These are phyloP conservation scores for Cladosporium sp. DNA, from an alignment of 2,329 filamentous ascomycete species.

Conservation along the genomic window DNA sequence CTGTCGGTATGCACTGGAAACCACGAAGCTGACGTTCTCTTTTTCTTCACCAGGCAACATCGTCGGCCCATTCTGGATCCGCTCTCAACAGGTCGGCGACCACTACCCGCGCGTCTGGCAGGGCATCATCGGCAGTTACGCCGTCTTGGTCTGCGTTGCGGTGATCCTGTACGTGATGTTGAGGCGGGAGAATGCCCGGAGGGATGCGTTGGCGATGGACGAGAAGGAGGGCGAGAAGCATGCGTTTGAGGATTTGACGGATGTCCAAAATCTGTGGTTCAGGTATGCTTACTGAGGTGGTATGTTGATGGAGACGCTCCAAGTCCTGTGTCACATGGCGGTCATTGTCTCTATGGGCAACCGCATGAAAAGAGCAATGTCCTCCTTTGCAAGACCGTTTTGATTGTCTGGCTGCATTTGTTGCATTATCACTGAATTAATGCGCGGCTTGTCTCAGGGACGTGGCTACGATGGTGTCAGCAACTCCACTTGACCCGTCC, in stretches of 20 bases:
- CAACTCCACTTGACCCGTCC: no score
- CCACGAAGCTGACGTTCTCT: neutral
- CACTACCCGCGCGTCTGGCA: conserved; percentile 17
- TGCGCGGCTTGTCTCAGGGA: no score
- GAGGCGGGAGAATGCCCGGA: conserved; percentile 9
- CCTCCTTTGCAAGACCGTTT: no score
- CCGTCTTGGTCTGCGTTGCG: conserved; percentile 11
- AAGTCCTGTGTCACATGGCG: no score
- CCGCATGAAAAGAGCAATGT: no score
- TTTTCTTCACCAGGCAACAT: conserved; percentile 4
- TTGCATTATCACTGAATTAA: no score
- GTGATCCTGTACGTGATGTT: conserved; percentile 2
- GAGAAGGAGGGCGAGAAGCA: conserved; percentile 54
- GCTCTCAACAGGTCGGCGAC: conserved; percentile 5
- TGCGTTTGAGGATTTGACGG: conserved; percentile 65
- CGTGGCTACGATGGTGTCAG: no score
- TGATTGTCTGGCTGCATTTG: no score
- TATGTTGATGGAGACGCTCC: neutral
- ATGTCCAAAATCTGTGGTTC: conserved; percentile 63
- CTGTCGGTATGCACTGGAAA: neutral
- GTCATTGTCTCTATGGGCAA: no score
- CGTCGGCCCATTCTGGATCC: conserved; percentile 16
- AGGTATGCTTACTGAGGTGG: conserved; percentile 45
- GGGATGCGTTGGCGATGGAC: conserved; percentile 8
- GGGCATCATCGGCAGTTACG: conserved; percentile 18